Conservation (phyloP, 441 rosid genomes). For the Populus hybrid region DNA sequence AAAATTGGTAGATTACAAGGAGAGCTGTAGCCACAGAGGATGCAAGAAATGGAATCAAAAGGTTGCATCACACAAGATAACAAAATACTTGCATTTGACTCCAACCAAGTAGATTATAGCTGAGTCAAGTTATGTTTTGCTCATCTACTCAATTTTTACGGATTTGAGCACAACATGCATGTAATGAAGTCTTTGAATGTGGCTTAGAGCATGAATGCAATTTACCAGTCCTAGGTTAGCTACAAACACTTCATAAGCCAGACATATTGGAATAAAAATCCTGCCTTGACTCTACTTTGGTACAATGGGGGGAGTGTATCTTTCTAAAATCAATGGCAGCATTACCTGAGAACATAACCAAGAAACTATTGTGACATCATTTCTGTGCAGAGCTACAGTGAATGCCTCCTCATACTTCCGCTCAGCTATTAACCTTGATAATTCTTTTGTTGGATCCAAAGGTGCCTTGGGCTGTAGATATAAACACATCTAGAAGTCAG, state of each 20-base stretch:
- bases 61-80: neutral
- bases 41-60: neutral
- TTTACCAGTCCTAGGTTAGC: neutral
- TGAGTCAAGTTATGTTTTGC: neutral
- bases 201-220: neutral
- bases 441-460: conserved; percentile 64
- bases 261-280: neutral
- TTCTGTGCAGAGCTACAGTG: conserved; percentile 64
- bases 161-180: neutral
- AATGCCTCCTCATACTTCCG: conserved; percentile 72
- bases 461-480: conserved; percentile 45
- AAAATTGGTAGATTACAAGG: neutral
- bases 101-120: neutral
- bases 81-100: neutral
- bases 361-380: conserved; percentile 69
- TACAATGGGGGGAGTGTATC: neutral
- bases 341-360: conserved; percentile 81
- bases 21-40: neutral
- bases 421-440: conserved; percentile 57
- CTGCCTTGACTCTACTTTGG: neutral
- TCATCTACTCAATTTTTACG: neutral
- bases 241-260: neutral
- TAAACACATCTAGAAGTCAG: conserved; percentile 9
- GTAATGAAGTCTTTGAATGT: neutral
- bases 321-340: neutral